Evolutionary conservation across 257 asterid genomes (phyloP).

Genomic region (Capsicum rhomboideum): DNA sequence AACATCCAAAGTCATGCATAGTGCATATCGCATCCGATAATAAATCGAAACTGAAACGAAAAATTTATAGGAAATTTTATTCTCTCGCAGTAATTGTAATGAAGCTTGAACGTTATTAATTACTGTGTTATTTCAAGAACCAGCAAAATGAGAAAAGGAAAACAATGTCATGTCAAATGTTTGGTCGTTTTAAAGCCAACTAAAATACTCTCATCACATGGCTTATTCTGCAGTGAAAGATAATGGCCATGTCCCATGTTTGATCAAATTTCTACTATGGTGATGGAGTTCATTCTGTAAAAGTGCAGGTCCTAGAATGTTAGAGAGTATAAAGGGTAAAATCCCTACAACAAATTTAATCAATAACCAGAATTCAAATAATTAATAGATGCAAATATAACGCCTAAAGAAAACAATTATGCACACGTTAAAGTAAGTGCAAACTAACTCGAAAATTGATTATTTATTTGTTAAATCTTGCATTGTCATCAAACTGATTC

Average conservation of each 20-base stretch:
- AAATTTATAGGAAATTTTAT: neutral
- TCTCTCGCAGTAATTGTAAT: neutral
- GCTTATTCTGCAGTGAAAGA: neutral
- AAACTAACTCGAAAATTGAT: neutral
- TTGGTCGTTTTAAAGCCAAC: neutral
- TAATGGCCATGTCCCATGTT: neutral
- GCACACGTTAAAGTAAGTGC: neutral
- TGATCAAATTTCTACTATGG: neutral
- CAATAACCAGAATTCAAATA: neutral
- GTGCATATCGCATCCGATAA: neutral
- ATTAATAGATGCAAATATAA: neutral
- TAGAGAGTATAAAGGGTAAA: neutral
- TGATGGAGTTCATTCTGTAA: neutral
- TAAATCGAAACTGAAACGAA: neutral
- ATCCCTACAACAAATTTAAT: neutral
- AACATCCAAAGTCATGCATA: neutral
- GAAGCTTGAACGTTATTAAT: neutral
- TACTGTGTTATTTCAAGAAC: neutral
- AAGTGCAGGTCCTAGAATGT: neutral
- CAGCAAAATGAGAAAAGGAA: neutral
- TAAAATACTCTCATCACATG: neutral
- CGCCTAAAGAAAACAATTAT: neutral
- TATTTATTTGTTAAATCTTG: neutral
- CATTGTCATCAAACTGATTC: neutral
- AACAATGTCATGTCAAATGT: neutral